Base-by-base conservation (phyloP, 1,284 basidiomycete genomes). In the Cutaneotrichosporon sp. region DNA sequence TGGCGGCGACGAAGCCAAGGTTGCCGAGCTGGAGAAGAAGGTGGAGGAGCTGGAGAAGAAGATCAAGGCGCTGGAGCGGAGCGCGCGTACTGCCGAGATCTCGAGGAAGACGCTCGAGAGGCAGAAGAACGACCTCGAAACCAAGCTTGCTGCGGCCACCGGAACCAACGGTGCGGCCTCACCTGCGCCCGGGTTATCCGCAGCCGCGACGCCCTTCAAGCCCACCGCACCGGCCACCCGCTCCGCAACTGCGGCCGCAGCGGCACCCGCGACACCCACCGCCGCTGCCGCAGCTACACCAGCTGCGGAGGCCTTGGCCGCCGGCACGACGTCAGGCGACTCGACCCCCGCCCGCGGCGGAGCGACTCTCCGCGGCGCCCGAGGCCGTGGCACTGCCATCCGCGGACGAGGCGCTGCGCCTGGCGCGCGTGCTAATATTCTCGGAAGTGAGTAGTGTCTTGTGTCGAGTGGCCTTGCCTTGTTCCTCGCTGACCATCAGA, bases 91-190 rank as follows among this genome's bases (percentile, higher is more conserved):
- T 7, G 72, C 71, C 1, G 74, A 78, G 55, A 76, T 77, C 33
- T 62, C 69, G 42, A 62, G 75, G 47, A 77, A 76, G 67, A 76
- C 73, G 14, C 62, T 78, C 47, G 75, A 77, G 56, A 36, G 64
- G 9, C 53, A 57, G 42, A 60, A 60, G 56, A 45, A 31, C 8
- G 43, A 49, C 58, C 65, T 58, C 70, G 75, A 78, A 53, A 58
- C 69, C 49, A 75, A 74, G 61, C 50, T 73, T 42, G 51, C 59
- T 29, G 51, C 56, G 14, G 24, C 57, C 2, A 42, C 57, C n/a
- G 36, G 61, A 4, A 31, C 62, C 9, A 34, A 56, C 8, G 47
- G 58, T 16, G 27, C 62, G 1, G 47, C 58, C 1, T 24, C 64
- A 14, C 27, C 64, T 18, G 51, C 49, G 14, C 29, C 49, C 14